Percentiles rank a stretch among this genome's conserved stretches.
Conservation (phyloP, 148 eudicot genomes). For the Diospyros lotus region DNA sequence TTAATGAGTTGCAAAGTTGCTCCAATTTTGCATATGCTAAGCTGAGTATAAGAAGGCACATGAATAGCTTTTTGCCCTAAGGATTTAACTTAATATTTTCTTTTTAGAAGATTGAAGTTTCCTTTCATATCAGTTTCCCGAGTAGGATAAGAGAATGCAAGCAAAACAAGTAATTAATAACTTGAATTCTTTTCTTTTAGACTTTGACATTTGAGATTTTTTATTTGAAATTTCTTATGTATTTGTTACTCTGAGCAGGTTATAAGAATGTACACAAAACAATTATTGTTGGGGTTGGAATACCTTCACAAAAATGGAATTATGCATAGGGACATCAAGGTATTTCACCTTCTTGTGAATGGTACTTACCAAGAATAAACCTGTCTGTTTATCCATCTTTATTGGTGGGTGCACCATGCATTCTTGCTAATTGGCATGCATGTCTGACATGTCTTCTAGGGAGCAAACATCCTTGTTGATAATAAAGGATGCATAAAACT, state of each 20-base stretch:
- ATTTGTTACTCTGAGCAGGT: constrained; percentile 40
- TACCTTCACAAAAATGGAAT: constrained; percentile 44
- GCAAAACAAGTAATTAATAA: not conserved
- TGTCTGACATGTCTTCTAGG: constrained; percentile 37
- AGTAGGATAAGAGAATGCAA: not conserved
- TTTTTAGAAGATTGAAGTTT: constrained; percentile 4
- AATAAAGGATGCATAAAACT: constrained; percentile 92
- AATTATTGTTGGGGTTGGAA: constrained; percentile 71
- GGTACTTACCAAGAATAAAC: not conserved
- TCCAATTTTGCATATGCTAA: not conserved
- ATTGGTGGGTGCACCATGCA: too few relatives aligned
- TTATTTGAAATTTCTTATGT: constrained; percentile 1
- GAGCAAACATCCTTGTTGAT: constrained; percentile 97
- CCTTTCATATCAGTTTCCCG: not conserved
- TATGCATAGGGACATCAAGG: constrained; percentile 63
- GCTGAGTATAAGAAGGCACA: not conserved
- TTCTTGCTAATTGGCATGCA: too few relatives aligned
- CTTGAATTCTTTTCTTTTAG: not conserved
- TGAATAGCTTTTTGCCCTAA: not conserved
- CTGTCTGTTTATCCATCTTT: too few relatives aligned
- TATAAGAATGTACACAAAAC: constrained; percentile 76
- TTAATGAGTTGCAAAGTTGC: not conserved
- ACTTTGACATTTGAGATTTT: not conserved
- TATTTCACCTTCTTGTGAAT: constrained; percentile 13
- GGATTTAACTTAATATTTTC: not conserved